phyloP scores from a whole-genome alignment of 768 basidiomycete genomes.

The Leccinum aurantiacum region DNA sequence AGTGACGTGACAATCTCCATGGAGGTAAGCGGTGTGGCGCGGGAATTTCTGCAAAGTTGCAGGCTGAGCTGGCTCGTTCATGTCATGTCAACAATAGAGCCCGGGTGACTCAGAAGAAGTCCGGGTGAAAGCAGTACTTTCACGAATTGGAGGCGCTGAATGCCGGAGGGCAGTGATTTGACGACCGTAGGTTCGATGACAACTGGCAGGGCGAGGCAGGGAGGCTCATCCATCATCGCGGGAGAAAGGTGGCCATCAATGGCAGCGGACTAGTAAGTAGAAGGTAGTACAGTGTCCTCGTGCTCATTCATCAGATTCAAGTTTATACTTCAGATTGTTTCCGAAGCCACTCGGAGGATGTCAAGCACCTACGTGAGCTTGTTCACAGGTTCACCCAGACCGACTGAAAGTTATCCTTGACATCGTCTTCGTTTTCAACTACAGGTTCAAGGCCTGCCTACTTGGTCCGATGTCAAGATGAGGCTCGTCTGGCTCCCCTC shows the following conservation, averaged over 20 bases:
- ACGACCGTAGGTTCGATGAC: not conserved
- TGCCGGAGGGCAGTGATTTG: not conserved
- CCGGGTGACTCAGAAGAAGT: not conserved
- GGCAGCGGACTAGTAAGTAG: not conserved
- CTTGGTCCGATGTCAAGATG: not conserved
- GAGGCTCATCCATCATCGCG: not conserved
- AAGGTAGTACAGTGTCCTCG: not conserved
- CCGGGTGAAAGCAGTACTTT: not conserved
- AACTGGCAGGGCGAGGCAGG: not conserved
- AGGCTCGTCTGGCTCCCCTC: constrained; percentile 4
- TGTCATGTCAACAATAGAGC: not conserved
- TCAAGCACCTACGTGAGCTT: constrained; percentile 1
- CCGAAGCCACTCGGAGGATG: not conserved
- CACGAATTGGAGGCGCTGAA: not conserved
- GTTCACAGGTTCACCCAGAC: not conserved
- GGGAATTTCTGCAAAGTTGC: not conserved
- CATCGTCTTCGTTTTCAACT: not conserved
- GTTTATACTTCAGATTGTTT: not conserved
- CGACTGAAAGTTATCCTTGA: not conserved
- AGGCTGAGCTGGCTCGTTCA: too few species aligned
- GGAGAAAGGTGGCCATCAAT: not conserved
- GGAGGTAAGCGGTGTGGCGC: not conserved
- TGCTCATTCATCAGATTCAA: not conserved
- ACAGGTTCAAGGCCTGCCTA: not conserved
- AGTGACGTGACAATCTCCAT: too few species aligned